Conservation (phyloP, 2,329 filamentous ascomycete genomes). For the Exophiala dermatitidis region DNA sequence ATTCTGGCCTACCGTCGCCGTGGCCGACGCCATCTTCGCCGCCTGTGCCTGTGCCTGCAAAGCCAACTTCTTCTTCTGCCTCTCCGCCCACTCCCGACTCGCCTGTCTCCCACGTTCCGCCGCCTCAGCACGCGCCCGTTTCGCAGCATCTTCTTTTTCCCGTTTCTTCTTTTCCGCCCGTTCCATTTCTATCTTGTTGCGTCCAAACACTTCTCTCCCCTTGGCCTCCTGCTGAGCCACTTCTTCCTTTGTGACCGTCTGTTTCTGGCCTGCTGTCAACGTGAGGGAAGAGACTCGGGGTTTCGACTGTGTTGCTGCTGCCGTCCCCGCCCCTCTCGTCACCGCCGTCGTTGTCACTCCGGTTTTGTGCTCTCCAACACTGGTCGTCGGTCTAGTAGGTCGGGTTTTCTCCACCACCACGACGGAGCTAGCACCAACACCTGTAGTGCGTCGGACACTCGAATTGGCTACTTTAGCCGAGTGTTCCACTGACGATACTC, state of each 20-base stretch:
- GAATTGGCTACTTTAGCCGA: conserved; percentile 13
- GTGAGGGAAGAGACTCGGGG: conserved; percentile 18
- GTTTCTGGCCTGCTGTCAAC: conserved; percentile 17
- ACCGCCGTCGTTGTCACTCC: no score
- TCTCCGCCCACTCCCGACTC: conserved; percentile 34
- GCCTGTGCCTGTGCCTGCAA: conserved; percentile 13
- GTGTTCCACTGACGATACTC: background rate
- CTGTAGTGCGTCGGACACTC: conserved; percentile 17
- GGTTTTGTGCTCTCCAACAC: no score
- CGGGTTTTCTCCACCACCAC: no score
- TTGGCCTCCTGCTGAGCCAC: conserved; percentile 26
- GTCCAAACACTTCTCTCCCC: conserved; percentile 30
- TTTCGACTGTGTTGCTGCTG: conserved; percentile 8
- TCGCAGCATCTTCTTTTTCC: conserved; percentile 32
- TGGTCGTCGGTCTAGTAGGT: no score
- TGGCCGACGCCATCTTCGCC: background rate
- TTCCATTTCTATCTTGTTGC: conserved; percentile 25
- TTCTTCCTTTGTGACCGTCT: conserved; percentile 22
- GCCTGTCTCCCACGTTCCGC: conserved; percentile 32
- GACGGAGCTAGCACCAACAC: background rate
- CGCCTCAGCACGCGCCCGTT: conserved; percentile 32
- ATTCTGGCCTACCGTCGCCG: no score
- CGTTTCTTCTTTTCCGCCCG: conserved; percentile 28
- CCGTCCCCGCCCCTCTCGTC: background rate
- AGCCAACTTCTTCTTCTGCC: conserved; percentile 27